A percentile compares a stretch with the other conserved stretches of the same genome.
These are phyloP conservation scores for Eutypella sp. DNA, from an alignment of 2,329 filamentous ascomycete species.

Conservation along the genomic window DNA sequence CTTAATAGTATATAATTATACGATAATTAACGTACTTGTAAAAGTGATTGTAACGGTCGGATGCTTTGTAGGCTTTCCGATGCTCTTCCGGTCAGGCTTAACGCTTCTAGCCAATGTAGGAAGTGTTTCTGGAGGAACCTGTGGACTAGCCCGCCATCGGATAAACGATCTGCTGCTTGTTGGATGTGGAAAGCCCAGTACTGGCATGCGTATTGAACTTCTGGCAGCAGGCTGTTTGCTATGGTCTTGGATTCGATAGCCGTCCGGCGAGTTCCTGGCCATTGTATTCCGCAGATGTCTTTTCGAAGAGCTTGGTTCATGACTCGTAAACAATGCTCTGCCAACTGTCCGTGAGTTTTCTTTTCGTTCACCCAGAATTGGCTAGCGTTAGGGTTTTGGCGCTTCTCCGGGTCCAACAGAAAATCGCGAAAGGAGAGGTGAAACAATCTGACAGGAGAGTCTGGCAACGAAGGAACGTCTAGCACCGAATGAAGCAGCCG, in stretches of 20 bases:
- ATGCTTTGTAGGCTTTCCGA: slow-evolving; percentile 13
- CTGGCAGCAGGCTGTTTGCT: slow-evolving; percentile 1
- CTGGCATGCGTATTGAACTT: slow-evolving; percentile 24
- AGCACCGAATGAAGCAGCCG: slow-evolving; percentile 31
- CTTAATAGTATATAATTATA: background rate
- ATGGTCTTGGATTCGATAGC: background rate
- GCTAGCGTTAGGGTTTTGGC: slow-evolving; percentile 7
- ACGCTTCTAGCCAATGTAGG: slow-evolving; percentile 31
- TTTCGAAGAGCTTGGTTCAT: slow-evolving; percentile 26
- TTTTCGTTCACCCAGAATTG: slow-evolving; percentile 33
- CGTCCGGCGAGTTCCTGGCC: background rate
- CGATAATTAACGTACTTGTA: slow-evolving; percentile 8
- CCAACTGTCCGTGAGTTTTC: slow-evolving; percentile 25
- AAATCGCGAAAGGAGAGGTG: slow-evolving; percentile 36
- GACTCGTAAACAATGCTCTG: slow-evolving; percentile 30
- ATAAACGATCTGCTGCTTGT: slow-evolving; percentile 18
- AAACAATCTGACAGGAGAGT: slow-evolving; percentile 22
- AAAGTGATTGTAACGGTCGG: slow-evolving; percentile 5
- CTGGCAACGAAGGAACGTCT: slow-evolving; percentile 17
- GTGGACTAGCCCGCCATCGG: slow-evolving; percentile 18
- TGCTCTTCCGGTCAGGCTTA: slow-evolving; percentile 22
- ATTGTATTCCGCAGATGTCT: slow-evolving; percentile 27
- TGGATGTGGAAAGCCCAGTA: slow-evolving; percentile 26
- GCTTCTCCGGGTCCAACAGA: slow-evolving; percentile 25
- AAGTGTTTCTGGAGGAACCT: slow-evolving; percentile 25